Evolutionary conservation across 441 rosid genomes (phyloP), one percentile per base, ranked within the genome.

Genomic region (Manihot esculenta): DNA sequence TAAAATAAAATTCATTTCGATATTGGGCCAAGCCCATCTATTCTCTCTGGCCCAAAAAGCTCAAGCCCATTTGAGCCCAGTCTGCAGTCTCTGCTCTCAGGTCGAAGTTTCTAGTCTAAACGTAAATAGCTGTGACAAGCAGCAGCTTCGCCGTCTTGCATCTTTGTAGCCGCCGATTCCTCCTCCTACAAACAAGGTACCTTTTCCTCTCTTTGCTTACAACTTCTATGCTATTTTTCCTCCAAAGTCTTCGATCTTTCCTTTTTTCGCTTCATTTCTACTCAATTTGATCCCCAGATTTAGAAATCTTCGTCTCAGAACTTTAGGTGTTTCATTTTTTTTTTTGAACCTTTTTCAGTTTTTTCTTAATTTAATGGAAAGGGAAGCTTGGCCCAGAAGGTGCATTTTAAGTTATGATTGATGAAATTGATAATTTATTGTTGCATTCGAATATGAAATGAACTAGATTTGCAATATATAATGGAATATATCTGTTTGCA

Each of bases 131-230:
- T 5, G 42, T 30, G 24, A 23, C 8, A 23, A n/a, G 56, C 56
- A 17, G 14, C 20, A 12, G 59, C 59, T 2, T 12, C 30, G 42
- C 42, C 42, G 42, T 24, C 12, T 15, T 23, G 30, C 20, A 55
- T 55, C 59, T 10, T 55, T 24, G 33, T 12, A 55, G 59, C 59
- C 18, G 59, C 59, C 59, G 59, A 55, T 38, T 24, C 59, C 27
- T 55, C 33, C 33, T 55, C 12, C 30, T 9, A 17, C 26, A 12
- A 21, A 1, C 5, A 3, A 55, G 59, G 59, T 55, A 23, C 33
- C 59, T 50, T 4, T 24, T 55, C 18, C 24, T 55, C 15, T 24
- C 15, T 21, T 58, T 30, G 14, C 9, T 33, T 58, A 7, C 18
- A 14, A 38, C 9, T 38, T 38, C 42, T 7, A 7, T 38, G 5